A percentile compares a stretch with the other conserved stretches of the same genome.
Evolutionary conservation across 768 basidiomycete genomes (phyloP).

Genomic region (Termitomyces sp.): DNA sequence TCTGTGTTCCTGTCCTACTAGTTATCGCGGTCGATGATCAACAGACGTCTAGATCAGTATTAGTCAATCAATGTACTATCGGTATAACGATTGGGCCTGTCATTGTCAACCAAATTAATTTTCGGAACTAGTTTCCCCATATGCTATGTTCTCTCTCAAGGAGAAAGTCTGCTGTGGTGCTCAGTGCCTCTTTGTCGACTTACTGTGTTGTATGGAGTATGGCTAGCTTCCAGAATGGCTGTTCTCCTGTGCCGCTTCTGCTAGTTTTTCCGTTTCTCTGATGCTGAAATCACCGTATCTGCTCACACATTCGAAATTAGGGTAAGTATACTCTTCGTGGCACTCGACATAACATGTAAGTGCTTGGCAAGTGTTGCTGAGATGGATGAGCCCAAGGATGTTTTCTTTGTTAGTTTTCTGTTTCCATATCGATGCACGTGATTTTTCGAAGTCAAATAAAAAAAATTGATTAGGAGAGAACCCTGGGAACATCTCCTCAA

Average conservation of each 20-base stretch:
- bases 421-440: too few species aligned
- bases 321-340: background rate
- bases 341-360: too few species aligned
- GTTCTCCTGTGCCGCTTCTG: background rate
- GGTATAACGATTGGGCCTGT: background rate
- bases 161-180: background rate
- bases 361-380: background rate
- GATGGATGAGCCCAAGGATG: too few species aligned
- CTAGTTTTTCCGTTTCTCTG: background rate
- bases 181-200: background rate
- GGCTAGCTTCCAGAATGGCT: background rate
- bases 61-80: background rate
- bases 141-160: too few species aligned
- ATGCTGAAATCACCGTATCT: background rate
- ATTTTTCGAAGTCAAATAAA: too few species aligned
- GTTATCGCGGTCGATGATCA: background rate
- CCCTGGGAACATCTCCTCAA: too few species aligned
- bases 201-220: background rate
- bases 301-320: background rate
- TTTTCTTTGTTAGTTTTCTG: too few species aligned
- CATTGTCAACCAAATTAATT: background rate
- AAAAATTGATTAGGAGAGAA: too few species aligned
- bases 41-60: background rate
- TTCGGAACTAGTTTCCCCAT: background rate
- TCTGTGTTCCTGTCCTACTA: background rate